Conservation (phyloP, 2,329 filamentous ascomycete species). For the Cercospora janseana region DNA sequence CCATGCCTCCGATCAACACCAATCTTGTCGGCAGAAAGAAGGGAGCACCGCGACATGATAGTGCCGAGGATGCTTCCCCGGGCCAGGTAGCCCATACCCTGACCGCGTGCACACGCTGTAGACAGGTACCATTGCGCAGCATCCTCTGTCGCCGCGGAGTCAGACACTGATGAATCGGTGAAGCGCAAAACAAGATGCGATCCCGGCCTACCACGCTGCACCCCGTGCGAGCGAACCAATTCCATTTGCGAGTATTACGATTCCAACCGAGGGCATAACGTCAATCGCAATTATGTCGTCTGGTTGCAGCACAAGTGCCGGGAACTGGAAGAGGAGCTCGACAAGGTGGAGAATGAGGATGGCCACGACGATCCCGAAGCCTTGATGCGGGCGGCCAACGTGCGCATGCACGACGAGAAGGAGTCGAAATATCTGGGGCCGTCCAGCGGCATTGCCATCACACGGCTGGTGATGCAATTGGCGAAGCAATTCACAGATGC, state of each 20-base stretch:
- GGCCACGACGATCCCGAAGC: conserved; percentile 71
- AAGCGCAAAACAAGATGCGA: conserved; percentile 97
- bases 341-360: conserved; percentile 74
- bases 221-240: conserved; percentile 88
- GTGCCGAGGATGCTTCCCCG: conserved; percentile 39
- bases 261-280: conserved; percentile 77
- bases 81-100: conserved; percentile 72
- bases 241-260: conserved; percentile 95
- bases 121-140: conserved; percentile 59
- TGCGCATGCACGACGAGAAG: conserved; percentile 79
- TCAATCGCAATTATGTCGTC: conserved; percentile 89
- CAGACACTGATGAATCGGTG: conserved; percentile 18
- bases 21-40: conserved; percentile 15
- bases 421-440: conserved; percentile 89
- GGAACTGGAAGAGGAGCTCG: conserved; percentile 76
- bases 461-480: conserved; percentile 90
- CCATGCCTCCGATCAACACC: conserved; percentile 17
- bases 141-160: neutral
- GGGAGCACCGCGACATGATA: conserved; percentile 33
- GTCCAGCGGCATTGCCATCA: conserved; percentile 94
- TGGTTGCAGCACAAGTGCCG: conserved; percentile 84
- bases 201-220: conserved; percentile 83
- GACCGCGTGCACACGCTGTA: conserved; percentile 76
- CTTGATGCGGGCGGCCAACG: conserved; percentile 80
- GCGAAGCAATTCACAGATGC: conserved; percentile 91